Evolutionary conservation across 2,329 filamentous ascomycete species (phyloP), one percentile per base, ranked within the genome.

Genomic region (Trichophyton mentagrophytes): DNA sequence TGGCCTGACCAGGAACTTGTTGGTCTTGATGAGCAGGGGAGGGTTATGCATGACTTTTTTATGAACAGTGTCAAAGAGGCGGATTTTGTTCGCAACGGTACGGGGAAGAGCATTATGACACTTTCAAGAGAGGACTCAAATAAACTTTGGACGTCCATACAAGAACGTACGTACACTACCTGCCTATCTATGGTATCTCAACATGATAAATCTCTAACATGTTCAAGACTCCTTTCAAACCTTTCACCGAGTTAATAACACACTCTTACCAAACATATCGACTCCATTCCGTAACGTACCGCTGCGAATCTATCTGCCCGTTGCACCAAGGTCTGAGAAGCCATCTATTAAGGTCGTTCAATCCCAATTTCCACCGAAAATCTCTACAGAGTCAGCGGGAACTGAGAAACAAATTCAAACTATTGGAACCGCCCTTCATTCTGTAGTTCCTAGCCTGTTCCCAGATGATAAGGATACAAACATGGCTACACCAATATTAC

Each of bases 41-140:
- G 78, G 66, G 77, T 80, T 2, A 75, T 85, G 69, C 81, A 84
- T 63, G 85, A 88, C 69, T 78, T 83, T 0, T 88, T 83, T 68
- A 84, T 86, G 60, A 87, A 88, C 65, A 83, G 79, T 59, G 85
- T 88, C 64, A 88, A 88, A 70, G 85, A 88, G 79, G 90, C 91
- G 33, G 90, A 96, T 73, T 95, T 90, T 66, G 78, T 95, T 58
- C 84, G 91, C 58, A 92, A 93, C 66, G 90, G 90, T 51, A 93
- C 88, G 60, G 90, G 89, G 15, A 90, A 92, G 71, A 86, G 88
- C 63, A 91, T 95, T 69, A 95, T 96, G 89, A 86, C 85, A 60
- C 78, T 96, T 68, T 90, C 87, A 63, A 91, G 90, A 71, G 85
- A 88, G 53, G 85, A 95, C 71, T 93, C 89, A 13, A 89, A 85